Base-by-base conservation (phyloP, 2,329 filamentous ascomycete species). In the Cryphonectria carpinicola region DNA sequence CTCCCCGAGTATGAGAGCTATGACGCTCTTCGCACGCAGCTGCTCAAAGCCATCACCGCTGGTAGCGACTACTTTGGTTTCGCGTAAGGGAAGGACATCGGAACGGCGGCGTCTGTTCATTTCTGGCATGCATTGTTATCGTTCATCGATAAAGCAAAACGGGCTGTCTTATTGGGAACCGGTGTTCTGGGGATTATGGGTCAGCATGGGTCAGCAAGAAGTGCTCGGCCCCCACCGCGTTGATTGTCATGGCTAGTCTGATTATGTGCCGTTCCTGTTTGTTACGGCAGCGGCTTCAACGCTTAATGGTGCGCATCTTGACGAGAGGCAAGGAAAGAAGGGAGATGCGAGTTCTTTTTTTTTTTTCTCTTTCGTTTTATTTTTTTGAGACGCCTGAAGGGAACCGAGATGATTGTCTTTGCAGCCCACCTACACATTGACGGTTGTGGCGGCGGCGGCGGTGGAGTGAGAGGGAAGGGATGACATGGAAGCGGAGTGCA, bases 31-130 rank as follows among this genome's bases (percentile, higher is more conserved):
- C 91, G 96, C 73, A 90, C 93, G 77, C 94, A 96, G 79, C 84
- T 99, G 72, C 91, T 97, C 81, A 98, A 95, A 76, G 96, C 96
- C 73, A 98, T 99, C 81, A 99, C 96, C n/a, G 92, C 95, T 75
- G 96, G 96, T 76, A 96, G 94, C 84, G 95, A 98, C 81, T 98
- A 92, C 81, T 99, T 99, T 81, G 96, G 96, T 73, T 98, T 99
- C 82, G 95, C 96, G 77, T 98, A 92, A 85, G 19, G 19, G 65
- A 25, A 49, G 49, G 66, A 52, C 14, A 46, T 37, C n/a, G 41
- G 54, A 62, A 56, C 37, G 43, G 61, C 28, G 66, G 56, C 66
- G 41, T 68, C 49, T 68, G 56, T 19, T 37, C 32, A 17, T 32
- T 63, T 66, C 32, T 25, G n/a, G 52, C 54, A 58, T 46, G 37